phyloP scores from a whole-genome alignment of 768 basidiomycete species.

The Dioszegia aurantiaca region DNA sequence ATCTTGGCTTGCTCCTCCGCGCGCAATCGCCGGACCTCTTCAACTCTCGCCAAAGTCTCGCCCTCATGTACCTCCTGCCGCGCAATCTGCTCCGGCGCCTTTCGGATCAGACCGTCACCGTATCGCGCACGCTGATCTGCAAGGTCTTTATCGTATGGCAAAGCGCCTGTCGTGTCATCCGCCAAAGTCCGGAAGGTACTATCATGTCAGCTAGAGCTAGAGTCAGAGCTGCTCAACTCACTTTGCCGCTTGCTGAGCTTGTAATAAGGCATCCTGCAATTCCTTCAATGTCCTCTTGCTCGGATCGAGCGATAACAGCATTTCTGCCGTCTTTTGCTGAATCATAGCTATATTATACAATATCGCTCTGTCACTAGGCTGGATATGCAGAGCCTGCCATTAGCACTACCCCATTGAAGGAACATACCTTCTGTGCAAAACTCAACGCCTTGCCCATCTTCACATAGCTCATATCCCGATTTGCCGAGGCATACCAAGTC shows the following conservation, averaged over 20 bases:
- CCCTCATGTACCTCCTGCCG: slow-evolving; percentile 69
- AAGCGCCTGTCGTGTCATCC: slow-evolving; percentile 62
- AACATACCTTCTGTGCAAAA: slow-evolving; percentile 71
- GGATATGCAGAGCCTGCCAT: slow-evolving; percentile 72
- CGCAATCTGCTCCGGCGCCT: slow-evolving; percentile 73
- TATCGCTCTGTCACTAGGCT: slow-evolving; percentile 83
- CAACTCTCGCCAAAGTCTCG: slow-evolving; percentile 69
- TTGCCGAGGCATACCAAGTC: slow-evolving; percentile 91
- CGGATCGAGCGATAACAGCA: slow-evolving; percentile 70
- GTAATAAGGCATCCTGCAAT: slow-evolving; percentile 70
- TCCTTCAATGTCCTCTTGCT: slow-evolving; percentile 78
- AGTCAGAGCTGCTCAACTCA: slow-evolving; percentile 51
- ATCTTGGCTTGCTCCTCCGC: slow-evolving; percentile 73
- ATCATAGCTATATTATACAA: slow-evolving; percentile 98
- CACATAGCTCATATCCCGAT: slow-evolving; percentile 75
- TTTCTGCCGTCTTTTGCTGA: slow-evolving; percentile 90
- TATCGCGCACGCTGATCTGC: slow-evolving; percentile 87
- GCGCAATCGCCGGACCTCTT: slow-evolving; percentile 70
- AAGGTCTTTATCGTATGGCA: slow-evolving; percentile 82
- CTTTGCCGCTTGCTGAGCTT: slow-evolving; percentile 84
- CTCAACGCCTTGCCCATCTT: slow-evolving; percentile 81
- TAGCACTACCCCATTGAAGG: neutral
- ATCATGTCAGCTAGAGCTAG: slow-evolving; percentile 6
- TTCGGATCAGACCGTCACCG: slow-evolving; percentile 78
- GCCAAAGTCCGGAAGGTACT: slow-evolving; percentile 84